Base-by-base conservation (phyloP, 2,329 filamentous ascomycete genomes). In the Dactylonectria estremocensis region DNA sequence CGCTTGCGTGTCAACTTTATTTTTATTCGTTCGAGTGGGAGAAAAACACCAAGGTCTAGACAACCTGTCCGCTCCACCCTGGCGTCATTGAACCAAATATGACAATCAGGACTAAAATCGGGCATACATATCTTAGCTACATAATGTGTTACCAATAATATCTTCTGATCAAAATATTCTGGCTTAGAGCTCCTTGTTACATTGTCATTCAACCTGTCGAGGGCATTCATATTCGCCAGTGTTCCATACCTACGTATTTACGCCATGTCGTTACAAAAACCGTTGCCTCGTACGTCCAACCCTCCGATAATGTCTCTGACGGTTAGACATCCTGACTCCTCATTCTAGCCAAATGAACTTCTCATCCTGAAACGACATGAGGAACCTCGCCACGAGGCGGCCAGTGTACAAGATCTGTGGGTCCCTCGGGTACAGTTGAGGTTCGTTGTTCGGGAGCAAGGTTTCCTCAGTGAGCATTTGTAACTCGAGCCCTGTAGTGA, bases 61-160 rank as follows among this genome's bases (percentile, higher is more conserved):
- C 88, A 90, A 87, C 88, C 88, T 78, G 87, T 89, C 88, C 86
- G 83, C 85, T 90, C 88, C 88, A 90, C 88, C 88, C 88, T 88
- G 88, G 82, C 86, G 83, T 82, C 84, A 87, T 86, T 82, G 84
- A 87, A 67, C 72, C 66, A 59, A 80, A 84, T 89, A 86, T 86
- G 87, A 81, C 81, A 84, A 43, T 83, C 85, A 84, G 88, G 88
- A 90, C 88, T 90, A 90, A 85, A 85, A 85, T 83, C 84, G 86
- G 88, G 87, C 87, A 86, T 77, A 90, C 74, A 69, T 70, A 9
- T 49, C 33, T 22, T 67, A 24, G 50, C 55, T 18, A 57, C 18
- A 65, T 55, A 61, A 14, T 24, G 28, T 16, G 35, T 52, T 28
- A 37, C 14, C 13, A 53, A 50, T 14, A 52, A 61, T 40, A 43